Percentiles rank a stretch among this genome's conserved stretches.
Conservation (phyloP, 129 eudicot species). For the Flaveria linearis region DNA sequence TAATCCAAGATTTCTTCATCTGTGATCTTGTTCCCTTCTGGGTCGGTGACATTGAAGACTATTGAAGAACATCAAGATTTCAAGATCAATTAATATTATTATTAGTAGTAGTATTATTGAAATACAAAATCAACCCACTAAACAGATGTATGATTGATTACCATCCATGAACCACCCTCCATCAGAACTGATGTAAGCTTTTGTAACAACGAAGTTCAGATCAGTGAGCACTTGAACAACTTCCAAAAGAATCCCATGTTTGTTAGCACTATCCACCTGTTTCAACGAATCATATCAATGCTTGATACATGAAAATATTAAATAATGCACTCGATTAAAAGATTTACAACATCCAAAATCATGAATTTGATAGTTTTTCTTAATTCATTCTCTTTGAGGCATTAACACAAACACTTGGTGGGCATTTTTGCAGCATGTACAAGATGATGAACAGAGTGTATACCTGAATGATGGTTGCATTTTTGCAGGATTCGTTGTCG, state of each 20-base stretch:
- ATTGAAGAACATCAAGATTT: not conserved
- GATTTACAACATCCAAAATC: not conserved
- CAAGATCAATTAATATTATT: constrained; percentile 3
- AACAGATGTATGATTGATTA: constrained; percentile 22
- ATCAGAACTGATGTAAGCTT: constrained; percentile 94
- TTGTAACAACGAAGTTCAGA: constrained; percentile 75
- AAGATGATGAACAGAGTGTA: not conserved
- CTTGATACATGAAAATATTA: constrained; percentile 4
- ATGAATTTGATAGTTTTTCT: not conserved
- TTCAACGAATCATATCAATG: constrained; percentile 20
- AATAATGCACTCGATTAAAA: not conserved
- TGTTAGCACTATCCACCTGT: constrained; percentile 98
- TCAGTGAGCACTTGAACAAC: constrained; percentile 95
- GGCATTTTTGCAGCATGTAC: not conserved
- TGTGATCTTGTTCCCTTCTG: constrained; percentile 88
- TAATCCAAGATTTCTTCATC: constrained; percentile 78
- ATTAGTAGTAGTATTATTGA: not conserved
- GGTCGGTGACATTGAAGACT: constrained; percentile 96
- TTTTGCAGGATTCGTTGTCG: constrained; percentile 81
- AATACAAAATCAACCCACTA: not conserved
- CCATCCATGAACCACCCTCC: constrained; percentile 99
- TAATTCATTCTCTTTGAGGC: not conserved
- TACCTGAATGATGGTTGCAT: constrained; percentile 90
- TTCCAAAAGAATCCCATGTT: constrained; percentile 91
- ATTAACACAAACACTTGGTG: constrained; percentile 13